Conservation (phyloP, 495 filamentous ascomycete genomes). For the Pseudomonodictys pantanalensis region DNA sequence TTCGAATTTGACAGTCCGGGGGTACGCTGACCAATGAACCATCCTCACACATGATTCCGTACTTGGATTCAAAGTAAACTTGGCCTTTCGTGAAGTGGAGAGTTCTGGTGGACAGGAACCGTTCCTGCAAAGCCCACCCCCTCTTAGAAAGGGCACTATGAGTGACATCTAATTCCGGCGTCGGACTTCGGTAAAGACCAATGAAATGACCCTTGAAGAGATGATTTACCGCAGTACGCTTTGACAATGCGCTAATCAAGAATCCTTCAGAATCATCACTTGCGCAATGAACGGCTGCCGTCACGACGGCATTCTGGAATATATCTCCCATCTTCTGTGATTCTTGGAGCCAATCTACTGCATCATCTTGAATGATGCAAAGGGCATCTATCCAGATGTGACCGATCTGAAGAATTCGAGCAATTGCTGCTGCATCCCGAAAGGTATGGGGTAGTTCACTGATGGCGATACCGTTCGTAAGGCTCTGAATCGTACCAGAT, state of each 20-base stretch:
- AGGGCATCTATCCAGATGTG: slow-evolving; percentile 32
- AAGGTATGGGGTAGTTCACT: slow-evolving; percentile 18
- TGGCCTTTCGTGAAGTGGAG: slow-evolving; percentile 5
- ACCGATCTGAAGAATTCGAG: slow-evolving; percentile 1
- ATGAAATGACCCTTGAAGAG: not conserved
- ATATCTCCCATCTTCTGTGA: slow-evolving; percentile 18
- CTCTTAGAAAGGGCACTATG: not conserved
- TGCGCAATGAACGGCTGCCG: slow-evolving; percentile 7
- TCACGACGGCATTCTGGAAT: slow-evolving; percentile 10
- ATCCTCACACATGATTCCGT: not conserved
- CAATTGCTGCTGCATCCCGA: slow-evolving; percentile 15
- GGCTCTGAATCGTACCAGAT: not conserved
- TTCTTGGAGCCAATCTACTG: slow-evolving; percentile 12
- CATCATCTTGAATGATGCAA: slow-evolving; percentile 29
- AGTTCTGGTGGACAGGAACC: slow-evolving; percentile 1
- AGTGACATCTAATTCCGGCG: slow-evolving; percentile 1
- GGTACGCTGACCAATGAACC: not conserved
- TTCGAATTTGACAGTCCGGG: not conserved
- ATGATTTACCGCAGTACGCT: not conserved
- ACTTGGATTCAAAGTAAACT: slow-evolving; percentile 5
- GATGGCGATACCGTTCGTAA: not conserved
- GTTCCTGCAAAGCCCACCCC: slow-evolving; percentile 11
- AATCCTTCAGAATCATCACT: slow-evolving; percentile 7
- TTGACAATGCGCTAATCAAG: not conserved
- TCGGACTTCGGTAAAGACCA: slow-evolving; percentile 1